Evolutionary conservation across 768 basidiomycete genomes (phyloP).

Genomic region (Crucibulum laeve): DNA sequence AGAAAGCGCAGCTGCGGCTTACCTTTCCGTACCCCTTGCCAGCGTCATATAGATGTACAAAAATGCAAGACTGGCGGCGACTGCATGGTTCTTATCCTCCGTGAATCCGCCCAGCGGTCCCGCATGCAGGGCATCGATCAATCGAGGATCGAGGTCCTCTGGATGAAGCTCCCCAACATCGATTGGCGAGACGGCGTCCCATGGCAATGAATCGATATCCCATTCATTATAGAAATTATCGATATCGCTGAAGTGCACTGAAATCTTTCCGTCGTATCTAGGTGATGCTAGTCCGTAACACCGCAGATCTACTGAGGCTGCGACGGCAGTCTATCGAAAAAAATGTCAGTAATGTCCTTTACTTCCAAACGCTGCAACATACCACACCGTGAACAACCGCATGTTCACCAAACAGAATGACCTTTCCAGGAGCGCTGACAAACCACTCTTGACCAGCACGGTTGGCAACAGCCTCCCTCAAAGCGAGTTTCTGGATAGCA

Average conservation of each 20-base stretch:
- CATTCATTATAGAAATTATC: slow-evolving; percentile 76
- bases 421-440: slow-evolving; percentile 95
- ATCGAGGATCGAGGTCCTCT: slow-evolving; percentile 64
- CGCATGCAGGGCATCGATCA: slow-evolving; percentile 67
- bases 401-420: slow-evolving; percentile 97
- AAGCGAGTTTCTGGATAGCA: slow-evolving; percentile 67
- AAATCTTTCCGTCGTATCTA: slow-evolving; percentile 67
- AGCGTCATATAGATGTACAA: slow-evolving; percentile 91
- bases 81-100: slow-evolving; percentile 32
- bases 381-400: slow-evolving; percentile 97
- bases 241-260: slow-evolving; percentile 77
- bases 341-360: slow-evolving; percentile 7
- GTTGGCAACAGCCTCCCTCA: slow-evolving; percentile 17
- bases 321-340: slow-evolving; percentile 75
- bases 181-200: slow-evolving; percentile 63
- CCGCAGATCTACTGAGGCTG: slow-evolving; percentile 91
- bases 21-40: slow-evolving; percentile 54
- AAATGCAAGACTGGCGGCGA: slow-evolving; percentile 62
- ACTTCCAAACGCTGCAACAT: slow-evolving; percentile 22
- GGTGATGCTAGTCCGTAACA: slow-evolving; percentile 86
- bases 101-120: slow-evolving; percentile 32
- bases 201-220: slow-evolving; percentile 73
- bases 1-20: slow-evolving; percentile 11
- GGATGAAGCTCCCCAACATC: slow-evolving; percentile 49
- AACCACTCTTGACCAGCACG: slow-evolving; percentile 62